Evolutionary conservation across 2,329 filamentous ascomycete genomes (phyloP), one percentile per base, ranked within the genome.

Genomic region (Scleromitrula shiraiana): DNA sequence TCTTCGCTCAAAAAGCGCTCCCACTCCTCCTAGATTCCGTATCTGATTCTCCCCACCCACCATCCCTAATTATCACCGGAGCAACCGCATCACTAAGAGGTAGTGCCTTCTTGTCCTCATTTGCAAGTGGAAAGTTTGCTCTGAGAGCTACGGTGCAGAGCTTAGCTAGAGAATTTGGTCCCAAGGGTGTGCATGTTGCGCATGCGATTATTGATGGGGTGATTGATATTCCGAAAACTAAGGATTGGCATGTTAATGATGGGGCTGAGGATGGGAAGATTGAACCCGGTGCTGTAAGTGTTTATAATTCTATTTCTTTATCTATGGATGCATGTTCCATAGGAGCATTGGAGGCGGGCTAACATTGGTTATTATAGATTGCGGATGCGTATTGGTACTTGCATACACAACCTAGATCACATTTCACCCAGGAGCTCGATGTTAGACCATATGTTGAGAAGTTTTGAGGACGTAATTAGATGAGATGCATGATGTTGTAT

Each of bases 121-220:
- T 95, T 61, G 83, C 88, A 0, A 78, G 81, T 2, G 84, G 83
- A 23, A 95, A 94, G 64, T 94, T 88, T 63, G 88, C 86, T 4
- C 69, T 85, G 57, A 75, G 89, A 26, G 87, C 83, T 0, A 67
- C 94, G 42, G 75, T 77, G 0, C 87, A 91, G 65, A 84, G 78
- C 27, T 71, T 95, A 22, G 85, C 88, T 0, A 77, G 84, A 49
- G 89, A 95, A 64, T 95, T 93, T 65, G 86, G 85, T 0, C 88
- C 89, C 0, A 73, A 86, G 64, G 89, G 89, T 2, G 77, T 95
- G 2, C 89, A 95, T 64, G 83, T 95, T 1, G 78, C 83, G 0
- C 87, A 94, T 67, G 80, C 83, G 5, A 80, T 95, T 51, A 82
- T 94, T 46, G 89, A 95, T 62, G 89, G 88, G 0, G 76, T 87